These are phyloP conservation scores for Homolaphlyctis polyrhiza DNA, from an alignment of 371 early-diverging fungal genomes.

Conservation along the genomic window DNA sequence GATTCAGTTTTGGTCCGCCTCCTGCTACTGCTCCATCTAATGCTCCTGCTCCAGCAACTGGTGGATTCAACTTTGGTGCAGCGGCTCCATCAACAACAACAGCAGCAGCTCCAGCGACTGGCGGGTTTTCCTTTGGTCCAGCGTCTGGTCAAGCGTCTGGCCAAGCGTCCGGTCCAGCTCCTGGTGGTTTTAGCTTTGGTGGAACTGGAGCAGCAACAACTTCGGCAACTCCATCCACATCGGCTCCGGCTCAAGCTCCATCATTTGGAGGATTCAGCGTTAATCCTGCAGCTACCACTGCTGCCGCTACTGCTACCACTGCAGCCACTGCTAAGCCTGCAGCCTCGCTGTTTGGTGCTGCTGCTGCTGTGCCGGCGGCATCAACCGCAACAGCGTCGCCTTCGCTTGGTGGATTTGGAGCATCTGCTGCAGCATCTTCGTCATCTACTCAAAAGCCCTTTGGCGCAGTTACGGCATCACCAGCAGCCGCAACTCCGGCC, in stretches of 20 bases:
- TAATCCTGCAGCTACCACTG: neutral
- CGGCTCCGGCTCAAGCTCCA: neutral
- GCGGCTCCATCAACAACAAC: neutral
- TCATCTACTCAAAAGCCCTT: neutral
- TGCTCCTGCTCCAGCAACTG: no score
- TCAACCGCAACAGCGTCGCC: conserved; percentile 2
- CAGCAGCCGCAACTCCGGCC: neutral
- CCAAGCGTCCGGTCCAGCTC: neutral
- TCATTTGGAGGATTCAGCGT: neutral
- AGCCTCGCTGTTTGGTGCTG: neutral
- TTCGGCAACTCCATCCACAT: neutral
- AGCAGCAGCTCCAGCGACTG: neutral
- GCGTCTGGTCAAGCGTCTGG: no score
- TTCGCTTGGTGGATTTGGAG: neutral
- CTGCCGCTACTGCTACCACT: neutral
- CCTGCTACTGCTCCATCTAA: no score
- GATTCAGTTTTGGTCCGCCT: no score
- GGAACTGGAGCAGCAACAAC: neutral
- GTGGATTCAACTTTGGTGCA: neutral
- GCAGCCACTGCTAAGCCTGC: no score
- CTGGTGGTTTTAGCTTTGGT: neutral
- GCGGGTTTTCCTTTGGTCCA: neutral
- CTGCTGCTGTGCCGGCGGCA: neutral
- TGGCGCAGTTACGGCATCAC: neutral
- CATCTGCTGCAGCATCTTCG: neutral